These are phyloP conservation scores for Leishmania gerbilli DNA, from an alignment of 208 protist species.

Conservation along the genomic window DNA sequence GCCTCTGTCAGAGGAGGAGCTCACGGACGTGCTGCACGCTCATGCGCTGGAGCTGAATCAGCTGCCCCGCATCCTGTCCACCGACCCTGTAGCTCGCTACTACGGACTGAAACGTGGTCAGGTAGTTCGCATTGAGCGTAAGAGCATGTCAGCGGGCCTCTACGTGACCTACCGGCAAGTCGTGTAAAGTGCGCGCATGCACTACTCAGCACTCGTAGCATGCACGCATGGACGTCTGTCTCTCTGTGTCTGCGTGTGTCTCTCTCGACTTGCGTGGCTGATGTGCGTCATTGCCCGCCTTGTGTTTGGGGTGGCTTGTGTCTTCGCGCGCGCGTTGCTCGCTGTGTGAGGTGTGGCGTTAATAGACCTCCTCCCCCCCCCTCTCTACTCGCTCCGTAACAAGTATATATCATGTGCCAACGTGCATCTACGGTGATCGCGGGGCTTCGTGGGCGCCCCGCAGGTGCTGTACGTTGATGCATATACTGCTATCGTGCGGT, in stretches of 20 bases:
- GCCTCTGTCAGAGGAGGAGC: conserved; percentile 84
- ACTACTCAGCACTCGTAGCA: not conserved
- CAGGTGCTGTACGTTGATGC: not conserved
- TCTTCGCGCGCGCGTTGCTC: not conserved
- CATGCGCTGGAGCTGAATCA: conserved; percentile 94
- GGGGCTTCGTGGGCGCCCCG: not conserved
- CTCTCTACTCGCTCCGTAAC: not conserved
- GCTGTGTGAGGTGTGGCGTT: not conserved
- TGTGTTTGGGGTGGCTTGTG: not conserved
- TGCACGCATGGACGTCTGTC: not conserved
- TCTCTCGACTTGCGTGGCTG: not conserved
- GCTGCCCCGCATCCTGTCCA: conserved; percentile 95
- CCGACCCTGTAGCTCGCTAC: conserved; percentile 97
- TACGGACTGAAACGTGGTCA: conserved; percentile 93
- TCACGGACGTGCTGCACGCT: conserved; percentile 87
- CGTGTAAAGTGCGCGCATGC: conserved; percentile 47
- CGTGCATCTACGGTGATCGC: not conserved
- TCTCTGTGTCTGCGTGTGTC: not conserved
- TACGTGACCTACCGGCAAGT: conserved; percentile 99
- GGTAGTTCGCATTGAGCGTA: conserved; percentile 97
- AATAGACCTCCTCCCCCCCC: not conserved
- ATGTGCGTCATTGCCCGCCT: not conserved
- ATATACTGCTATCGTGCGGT: not conserved
- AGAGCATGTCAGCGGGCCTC: conserved; percentile 96
- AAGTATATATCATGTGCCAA: not conserved